These are phyloP conservation scores for Boletus sp. DNA, from an alignment of 768 basidiomycete genomes.

Conservation along the genomic window DNA sequence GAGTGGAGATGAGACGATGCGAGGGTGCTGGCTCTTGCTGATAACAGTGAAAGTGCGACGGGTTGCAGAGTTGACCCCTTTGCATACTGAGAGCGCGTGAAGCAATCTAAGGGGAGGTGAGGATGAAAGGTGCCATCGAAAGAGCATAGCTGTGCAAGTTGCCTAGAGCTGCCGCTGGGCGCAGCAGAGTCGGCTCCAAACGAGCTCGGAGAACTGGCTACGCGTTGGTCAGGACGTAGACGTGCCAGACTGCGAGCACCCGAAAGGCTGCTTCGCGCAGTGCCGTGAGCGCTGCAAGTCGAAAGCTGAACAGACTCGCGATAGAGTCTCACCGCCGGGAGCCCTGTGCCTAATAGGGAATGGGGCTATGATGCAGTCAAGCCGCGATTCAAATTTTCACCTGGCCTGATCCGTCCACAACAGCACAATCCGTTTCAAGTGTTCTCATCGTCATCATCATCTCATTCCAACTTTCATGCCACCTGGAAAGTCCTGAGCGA, in stretches of 20 bases:
- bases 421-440: too few relatives aligned
- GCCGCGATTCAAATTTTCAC: too few relatives aligned
- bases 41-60: constrained; percentile 28
- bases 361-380: too few relatives aligned
- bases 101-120: constrained; percentile 26
- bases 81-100: constrained; percentile 13
- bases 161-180: constrained; percentile 38
- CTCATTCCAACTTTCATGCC: too few relatives aligned
- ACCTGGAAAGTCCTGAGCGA: too few relatives aligned
- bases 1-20: constrained; percentile 11
- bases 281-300: not conserved
- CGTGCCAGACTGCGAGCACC: constrained; percentile 2
- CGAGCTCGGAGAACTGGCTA: constrained; percentile 48
- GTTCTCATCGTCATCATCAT: too few relatives aligned
- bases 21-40: not conserved
- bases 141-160: constrained; percentile 35
- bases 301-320: too few relatives aligned
- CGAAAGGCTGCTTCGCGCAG: constrained; percentile 22
- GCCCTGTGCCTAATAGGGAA: too few relatives aligned
- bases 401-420: too few relatives aligned
- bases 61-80: not conserved
- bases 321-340: too few relatives aligned
- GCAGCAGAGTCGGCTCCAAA: constrained; percentile 46
- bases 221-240: constrained; percentile 10
- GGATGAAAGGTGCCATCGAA: constrained; percentile 22